phyloP scores from a whole-genome alignment of 495 filamentous ascomycete species.

The Penicillium canariense region DNA sequence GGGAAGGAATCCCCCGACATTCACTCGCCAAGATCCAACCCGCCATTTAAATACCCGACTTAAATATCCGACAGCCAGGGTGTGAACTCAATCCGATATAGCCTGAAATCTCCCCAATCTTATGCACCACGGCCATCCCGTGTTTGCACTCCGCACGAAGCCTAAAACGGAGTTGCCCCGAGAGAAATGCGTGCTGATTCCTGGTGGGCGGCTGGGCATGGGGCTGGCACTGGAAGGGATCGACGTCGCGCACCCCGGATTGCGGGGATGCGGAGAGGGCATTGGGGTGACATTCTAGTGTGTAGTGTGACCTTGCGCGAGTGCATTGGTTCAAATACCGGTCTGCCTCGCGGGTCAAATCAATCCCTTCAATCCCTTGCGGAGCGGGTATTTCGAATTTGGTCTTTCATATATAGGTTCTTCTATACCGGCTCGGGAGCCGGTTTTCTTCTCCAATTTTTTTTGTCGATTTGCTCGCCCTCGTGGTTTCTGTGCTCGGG shows the following conservation, averaged over 20 bases:
- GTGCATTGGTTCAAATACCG: background rate
- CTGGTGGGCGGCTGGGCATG: no score
- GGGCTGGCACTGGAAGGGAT: no score
- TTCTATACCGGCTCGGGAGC: background rate
- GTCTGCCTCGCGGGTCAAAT: background rate
- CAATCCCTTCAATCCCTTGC: background rate
- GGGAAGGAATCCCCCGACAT: background rate
- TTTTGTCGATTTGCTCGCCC: no score
- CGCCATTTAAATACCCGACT: conserved; percentile 1
- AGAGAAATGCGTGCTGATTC: background rate
- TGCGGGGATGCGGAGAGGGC: conserved; percentile 7
- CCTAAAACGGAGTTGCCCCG: background rate
- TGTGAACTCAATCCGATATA: background rate
- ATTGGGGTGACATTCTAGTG: conserved; percentile 9
- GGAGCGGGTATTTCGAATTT: background rate
- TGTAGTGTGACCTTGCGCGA: conserved; percentile 8
- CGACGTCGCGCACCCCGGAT: conserved; percentile 7
- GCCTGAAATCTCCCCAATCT: background rate
- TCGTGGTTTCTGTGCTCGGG: no score
- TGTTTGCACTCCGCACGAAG: background rate
- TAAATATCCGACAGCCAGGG: conserved; percentile 1
- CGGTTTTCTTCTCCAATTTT: no score
- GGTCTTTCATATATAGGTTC: background rate
- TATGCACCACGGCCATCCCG: background rate
- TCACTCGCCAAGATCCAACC: background rate